A percentile compares a stretch with the other conserved stretches of the same genome.
Conservation (phyloP, 768 basidiomycete species). For the Russula foetens region DNA sequence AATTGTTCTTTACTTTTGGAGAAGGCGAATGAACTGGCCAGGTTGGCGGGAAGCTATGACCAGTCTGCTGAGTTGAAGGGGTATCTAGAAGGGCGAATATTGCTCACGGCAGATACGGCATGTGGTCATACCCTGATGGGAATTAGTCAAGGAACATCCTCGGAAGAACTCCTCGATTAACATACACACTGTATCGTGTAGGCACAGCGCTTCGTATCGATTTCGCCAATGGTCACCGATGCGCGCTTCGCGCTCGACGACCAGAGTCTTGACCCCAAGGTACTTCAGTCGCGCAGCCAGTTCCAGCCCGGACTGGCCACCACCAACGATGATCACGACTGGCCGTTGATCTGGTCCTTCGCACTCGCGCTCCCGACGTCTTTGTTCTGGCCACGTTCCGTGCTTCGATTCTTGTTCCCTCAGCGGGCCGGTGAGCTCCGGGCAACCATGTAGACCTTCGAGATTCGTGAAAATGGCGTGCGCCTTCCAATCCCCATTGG, state of each 20-base stretch:
- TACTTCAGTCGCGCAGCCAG: constrained; percentile 52
- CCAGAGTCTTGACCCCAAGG: constrained; percentile 39
- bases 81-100: not conserved
- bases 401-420: constrained; percentile 30
- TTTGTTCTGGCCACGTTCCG: constrained; percentile 36
- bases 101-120: constrained; percentile 36
- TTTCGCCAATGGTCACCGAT: constrained; percentile 62
- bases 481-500: constrained; percentile 40
- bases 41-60: constrained; percentile 27
- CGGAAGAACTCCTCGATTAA: constrained; percentile 18
- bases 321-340: constrained; percentile 43
- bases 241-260: constrained; percentile 56
- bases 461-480: constrained; percentile 43
- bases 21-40: constrained; percentile 28
- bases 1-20: constrained; percentile 22
- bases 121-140: constrained; percentile 41
- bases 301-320: constrained; percentile 47
- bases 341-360: constrained; percentile 35
- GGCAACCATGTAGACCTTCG: constrained; percentile 41
- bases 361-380: constrained; percentile 32
- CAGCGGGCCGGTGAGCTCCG: constrained; percentile 32
- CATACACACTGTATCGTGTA: constrained; percentile 64
- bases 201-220: constrained; percentile 56
- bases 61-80: too few species aligned
- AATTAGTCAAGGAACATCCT: not conserved